Base-by-base conservation (phyloP, 768 basidiomycete genomes). In the Suillus hirtellus region DNA sequence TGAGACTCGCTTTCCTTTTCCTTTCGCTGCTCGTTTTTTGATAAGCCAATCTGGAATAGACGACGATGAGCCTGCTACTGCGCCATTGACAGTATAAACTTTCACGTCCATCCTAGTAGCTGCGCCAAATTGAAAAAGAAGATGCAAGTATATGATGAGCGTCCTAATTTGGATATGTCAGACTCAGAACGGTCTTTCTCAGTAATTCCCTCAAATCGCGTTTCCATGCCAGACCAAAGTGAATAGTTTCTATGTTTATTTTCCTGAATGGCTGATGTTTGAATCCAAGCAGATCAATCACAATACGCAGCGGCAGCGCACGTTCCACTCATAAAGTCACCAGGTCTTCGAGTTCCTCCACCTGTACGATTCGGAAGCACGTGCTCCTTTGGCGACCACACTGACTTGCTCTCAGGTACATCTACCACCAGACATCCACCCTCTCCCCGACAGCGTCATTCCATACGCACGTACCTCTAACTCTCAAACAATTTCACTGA, bases 81-180 rank as follows among this genome's bases (percentile, higher is more conserved):
- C 89, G 21, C 96, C 96, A 71, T 98, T 98, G 70, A 98, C 95
- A 24, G 95, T 97, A 80, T 99, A 99, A 44, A 96, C 92, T 74
- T 90, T 93, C 66, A 90, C 88, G 61, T 80, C 72, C 52, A 49
- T 49, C 47, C 47, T 49, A 5, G 46, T 12, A n/a, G n/a, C n/a
- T 49, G 47, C 47, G 3, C 15, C 7, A 7, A 47, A n/a, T 44
- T 5, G 1, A 24, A 49, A 49, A 49, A 49, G 21, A 49, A 49
- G 24, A 49, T 14, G 47, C 6, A 15, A 49, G 6, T 24, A 49
- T 49, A 24, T 47, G 21, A 14, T 1, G 2, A 24, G 21, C 21
- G 6, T 49, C 15, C 27, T 27, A 8, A 50, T 50, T 27, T 27
- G 31, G 31, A 52, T 52, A 52, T 52, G 50, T 52, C 31, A 31